Evolutionary conservation across 306 rosid species (phyloP), one percentile per base, ranked within the genome.

Genomic region (Dryas octopetala): DNA sequence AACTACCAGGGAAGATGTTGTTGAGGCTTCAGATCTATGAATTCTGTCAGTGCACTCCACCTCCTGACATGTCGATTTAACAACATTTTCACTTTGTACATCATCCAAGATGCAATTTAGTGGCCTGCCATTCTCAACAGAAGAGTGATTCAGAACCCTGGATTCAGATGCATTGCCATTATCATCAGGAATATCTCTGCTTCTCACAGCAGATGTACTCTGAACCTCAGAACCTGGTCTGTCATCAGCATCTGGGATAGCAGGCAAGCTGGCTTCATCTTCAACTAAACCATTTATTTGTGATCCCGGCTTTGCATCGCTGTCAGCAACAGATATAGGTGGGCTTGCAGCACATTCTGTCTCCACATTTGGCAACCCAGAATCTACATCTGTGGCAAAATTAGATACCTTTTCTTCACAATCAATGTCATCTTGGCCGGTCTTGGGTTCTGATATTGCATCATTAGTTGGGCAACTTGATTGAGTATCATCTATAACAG

Each of bases 1-100:
- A 77, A 61, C 82, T 75, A 83, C 86, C 40, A 62, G 86, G 49
- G 83, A 48, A 44, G 76, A 74, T 74, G 17, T 73, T 15, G 81
- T 73, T 15, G 81, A 63, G 74, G 75, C 68, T 78, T 73, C 85
- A 60, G 67, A 78, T 67, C 68, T 83, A 19, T 28, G 84, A 62
- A 26, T 68, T 69, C 76, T 83, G 5, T 68, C 72, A 72, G 63
- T 41, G 57, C n/a, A 50, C 74, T 71, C 74, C 44, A 51, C 68
- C 67, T 53, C 82, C 66, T 68, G 73, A 62, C 19, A 45, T 15
- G 75, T 54, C 15, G 41, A 47, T 59, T 69, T 74, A 45, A 53
- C 52, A 14, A 64, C 66, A 14, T 68, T 82, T 46, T 75, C 81
- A 26, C 62, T 73, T 41, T 74, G 68, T 45, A 66, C 70, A 67